Conservation (phyloP, 768 basidiomycete genomes). For the Mycena galopus region DNA sequence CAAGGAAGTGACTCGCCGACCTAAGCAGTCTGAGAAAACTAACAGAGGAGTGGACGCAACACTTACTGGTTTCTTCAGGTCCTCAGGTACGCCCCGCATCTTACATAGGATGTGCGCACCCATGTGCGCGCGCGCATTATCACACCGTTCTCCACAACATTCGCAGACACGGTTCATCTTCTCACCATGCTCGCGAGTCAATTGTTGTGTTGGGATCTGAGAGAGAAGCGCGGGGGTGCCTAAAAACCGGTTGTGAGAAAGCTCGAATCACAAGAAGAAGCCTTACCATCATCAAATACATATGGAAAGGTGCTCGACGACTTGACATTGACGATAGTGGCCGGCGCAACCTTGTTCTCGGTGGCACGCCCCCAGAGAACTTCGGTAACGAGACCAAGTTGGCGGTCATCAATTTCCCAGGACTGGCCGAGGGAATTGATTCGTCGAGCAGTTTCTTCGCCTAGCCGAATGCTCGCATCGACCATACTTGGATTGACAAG, state of each 20-base stretch:
- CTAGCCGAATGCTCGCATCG: slow-evolving; percentile 4
- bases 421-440: slow-evolving; percentile 17
- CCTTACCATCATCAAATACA: neutral
- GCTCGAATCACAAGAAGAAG: no score
- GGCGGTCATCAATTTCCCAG: no score
- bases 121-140: neutral
- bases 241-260: neutral
- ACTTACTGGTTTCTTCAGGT: neutral
- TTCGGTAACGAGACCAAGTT: neutral
- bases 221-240: slow-evolving; percentile 5
- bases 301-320: neutral
- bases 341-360: neutral
- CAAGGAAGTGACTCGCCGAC: neutral
- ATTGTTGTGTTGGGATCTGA: neutral
- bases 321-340: neutral
- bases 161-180: neutral
- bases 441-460: neutral
- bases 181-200: neutral
- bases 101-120: neutral
- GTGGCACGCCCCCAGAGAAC: slow-evolving; percentile 3
- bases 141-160: neutral
- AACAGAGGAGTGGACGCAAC: neutral
- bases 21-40: no score
- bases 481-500: slow-evolving; percentile 16
- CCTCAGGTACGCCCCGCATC: neutral